A percentile compares a stretch with the other conserved stretches of the same genome.
Conservation (phyloP, 164 flowering plant genomes). For the Dillenia turbinata region DNA sequence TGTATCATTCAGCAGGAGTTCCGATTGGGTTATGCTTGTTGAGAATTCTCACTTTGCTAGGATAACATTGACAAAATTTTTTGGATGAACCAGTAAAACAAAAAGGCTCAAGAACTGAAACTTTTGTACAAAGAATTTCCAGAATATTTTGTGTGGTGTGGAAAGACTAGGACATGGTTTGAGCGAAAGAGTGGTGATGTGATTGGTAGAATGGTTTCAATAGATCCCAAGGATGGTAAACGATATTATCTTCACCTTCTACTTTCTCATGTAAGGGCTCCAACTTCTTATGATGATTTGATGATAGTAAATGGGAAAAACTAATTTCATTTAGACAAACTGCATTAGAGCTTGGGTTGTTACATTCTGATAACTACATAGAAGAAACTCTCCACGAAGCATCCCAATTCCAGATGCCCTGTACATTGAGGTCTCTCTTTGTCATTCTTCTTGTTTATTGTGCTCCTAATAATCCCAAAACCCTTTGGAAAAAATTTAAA, state of each 20-base stretch:
- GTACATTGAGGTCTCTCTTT: slow-evolving; percentile 5
- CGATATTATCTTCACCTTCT: slow-evolving; percentile 5
- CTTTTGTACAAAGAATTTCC: too few relatives aligned
- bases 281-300: background rate
- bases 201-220: background rate
- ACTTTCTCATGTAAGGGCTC: slow-evolving; percentile 2
- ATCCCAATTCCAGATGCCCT: background rate
- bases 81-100: background rate
- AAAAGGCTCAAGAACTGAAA: background rate
- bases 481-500: background rate
- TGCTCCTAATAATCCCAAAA: background rate
- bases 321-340: background rate
- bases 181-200: too few relatives aligned
- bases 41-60: background rate
- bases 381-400: slow-evolving; percentile 5
- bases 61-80: slow-evolving; percentile 12
- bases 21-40: too few relatives aligned
- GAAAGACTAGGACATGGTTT: too few relatives aligned
- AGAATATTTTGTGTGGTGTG: too few relatives aligned
- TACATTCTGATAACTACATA: background rate
- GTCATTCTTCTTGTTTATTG: background rate
- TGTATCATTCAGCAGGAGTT: background rate
- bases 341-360: background rate
- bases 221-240: background rate
- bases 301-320: background rate